phyloP scores from a whole-genome alignment of 169 alveolate genomes.

The Cystoisospora suis region DNA sequence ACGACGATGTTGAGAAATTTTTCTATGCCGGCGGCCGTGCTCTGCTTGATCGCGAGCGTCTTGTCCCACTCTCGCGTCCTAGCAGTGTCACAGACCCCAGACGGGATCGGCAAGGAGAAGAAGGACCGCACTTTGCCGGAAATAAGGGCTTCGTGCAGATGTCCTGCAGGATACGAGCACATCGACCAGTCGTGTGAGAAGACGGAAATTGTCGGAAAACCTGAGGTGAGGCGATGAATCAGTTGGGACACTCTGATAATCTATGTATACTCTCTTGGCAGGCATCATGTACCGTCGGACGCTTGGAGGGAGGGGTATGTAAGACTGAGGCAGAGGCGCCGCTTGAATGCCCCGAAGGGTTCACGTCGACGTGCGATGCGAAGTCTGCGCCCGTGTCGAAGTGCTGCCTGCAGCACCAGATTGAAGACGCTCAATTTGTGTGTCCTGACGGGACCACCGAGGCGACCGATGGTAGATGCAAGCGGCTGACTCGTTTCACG shows the following conservation, averaged over 20 bases:
- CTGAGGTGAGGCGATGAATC: not conserved
- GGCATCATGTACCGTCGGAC: not conserved
- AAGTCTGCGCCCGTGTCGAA: not conserved
- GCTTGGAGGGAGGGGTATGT: not conserved
- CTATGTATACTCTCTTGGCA: not conserved
- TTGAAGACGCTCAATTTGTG: not conserved
- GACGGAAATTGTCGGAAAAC: not conserved
- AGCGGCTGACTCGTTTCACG: not conserved
- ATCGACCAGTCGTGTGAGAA: slow-evolving; percentile 6
- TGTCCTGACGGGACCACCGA: slow-evolving; percentile 18
- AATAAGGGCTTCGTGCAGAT: not conserved
- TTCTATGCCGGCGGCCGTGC: too few relatives aligned
- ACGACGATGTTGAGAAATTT: too few relatives aligned
- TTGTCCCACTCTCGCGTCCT: too few relatives aligned
- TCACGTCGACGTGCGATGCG: not conserved
- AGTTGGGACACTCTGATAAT: not conserved
- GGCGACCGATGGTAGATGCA: slow-evolving; percentile 1
- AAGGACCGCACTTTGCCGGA: too few relatives aligned
- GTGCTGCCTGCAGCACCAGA: not conserved
- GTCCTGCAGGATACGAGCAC: not conserved
- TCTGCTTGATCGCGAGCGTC: too few relatives aligned
- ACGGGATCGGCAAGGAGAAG: too few relatives aligned
- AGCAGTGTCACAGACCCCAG: too few relatives aligned
- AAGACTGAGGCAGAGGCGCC: not conserved
- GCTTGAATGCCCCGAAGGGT: not conserved